Evolutionary conservation across 1,284 basidiomycete species (phyloP).

Genomic region (Fomitopsis pinicola): DNA sequence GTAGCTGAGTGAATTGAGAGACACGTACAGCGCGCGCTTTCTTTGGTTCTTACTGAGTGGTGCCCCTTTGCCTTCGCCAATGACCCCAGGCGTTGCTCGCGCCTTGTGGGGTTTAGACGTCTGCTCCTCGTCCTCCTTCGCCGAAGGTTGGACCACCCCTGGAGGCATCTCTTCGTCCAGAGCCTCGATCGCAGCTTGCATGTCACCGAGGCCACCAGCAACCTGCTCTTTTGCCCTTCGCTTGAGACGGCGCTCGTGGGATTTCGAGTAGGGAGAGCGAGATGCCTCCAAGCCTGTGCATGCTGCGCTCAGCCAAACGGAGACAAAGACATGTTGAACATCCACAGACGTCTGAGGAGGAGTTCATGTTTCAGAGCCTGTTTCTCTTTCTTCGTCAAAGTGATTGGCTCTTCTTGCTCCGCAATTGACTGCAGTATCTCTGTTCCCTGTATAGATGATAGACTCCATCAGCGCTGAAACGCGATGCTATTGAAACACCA

Average conservation of each 20-base stretch:
- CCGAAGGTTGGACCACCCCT: slow-evolving; percentile 15
- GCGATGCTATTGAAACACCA: not conserved
- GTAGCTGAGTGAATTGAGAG: slow-evolving; percentile 2
- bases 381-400: slow-evolving; percentile 66
- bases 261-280: slow-evolving; percentile 67
- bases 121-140: slow-evolving; percentile 9
- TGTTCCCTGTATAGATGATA: slow-evolving; percentile 32
- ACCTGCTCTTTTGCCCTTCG: slow-evolving; percentile 69
- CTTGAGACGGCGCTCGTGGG: slow-evolving; percentile 66
- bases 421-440: slow-evolving; percentile 37
- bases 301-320: slow-evolving; percentile 3
- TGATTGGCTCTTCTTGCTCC: slow-evolving; percentile 20
- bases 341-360: slow-evolving; percentile 56
- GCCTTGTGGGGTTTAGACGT: slow-evolving; percentile 16
- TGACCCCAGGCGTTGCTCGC: slow-evolving; percentile 41
- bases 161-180: slow-evolving; percentile 35
- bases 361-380: slow-evolving; percentile 61
- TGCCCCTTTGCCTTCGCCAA: slow-evolving; percentile 63
- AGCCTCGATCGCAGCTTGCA: slow-evolving; percentile 52
- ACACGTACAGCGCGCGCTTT: slow-evolving; percentile 64
- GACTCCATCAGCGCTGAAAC: not conserved
- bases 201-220: slow-evolving; percentile 53
- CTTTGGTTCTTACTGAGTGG: slow-evolving; percentile 65
- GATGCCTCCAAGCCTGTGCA: slow-evolving; percentile 50
- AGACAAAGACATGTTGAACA: not conserved